phyloP scores from a whole-genome alignment of 202 grass and related monocot genomes.

The Musa balbisiana region DNA sequence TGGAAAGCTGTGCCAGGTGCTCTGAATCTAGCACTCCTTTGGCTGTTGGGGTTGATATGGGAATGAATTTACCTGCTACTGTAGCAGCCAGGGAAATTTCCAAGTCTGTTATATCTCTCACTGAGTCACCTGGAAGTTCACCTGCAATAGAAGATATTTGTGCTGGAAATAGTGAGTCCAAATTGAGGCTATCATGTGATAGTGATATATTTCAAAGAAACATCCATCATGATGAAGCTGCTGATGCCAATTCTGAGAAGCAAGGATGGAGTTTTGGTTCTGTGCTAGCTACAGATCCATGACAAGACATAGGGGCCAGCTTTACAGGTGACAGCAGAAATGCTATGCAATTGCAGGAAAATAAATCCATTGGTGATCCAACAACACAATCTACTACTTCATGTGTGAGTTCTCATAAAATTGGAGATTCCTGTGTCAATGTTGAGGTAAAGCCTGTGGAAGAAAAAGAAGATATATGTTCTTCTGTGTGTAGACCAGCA shows the following conservation, averaged over 20 bases:
- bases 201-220: conserved; percentile 8
- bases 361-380: conserved; percentile 26
- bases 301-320: background rate
- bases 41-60: conserved; percentile 5
- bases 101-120: conserved; percentile 60
- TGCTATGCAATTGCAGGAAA: conserved; percentile 19
- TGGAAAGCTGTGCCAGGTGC: conserved; percentile 1
- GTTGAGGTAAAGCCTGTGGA: conserved; percentile 30
- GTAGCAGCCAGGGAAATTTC: conserved; percentile 32
- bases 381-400: conserved; percentile 24
- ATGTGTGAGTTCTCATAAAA: conserved; percentile 22
- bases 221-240: conserved; percentile 23
- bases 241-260: conserved; percentile 26
- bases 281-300: conserved; percentile 26
- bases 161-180: conserved; percentile 19
- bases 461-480: conserved; percentile 12
- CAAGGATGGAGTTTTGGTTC: conserved; percentile 23
- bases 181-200: conserved; percentile 37
- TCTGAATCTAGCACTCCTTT: background rate
- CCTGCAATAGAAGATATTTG: conserved; percentile 34
- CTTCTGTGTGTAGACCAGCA: background rate
- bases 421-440: conserved; percentile 17
- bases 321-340: conserved; percentile 5
- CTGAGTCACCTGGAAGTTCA: conserved; percentile 34
- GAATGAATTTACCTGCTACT: background rate